Percentiles rank a stretch among this genome's conserved stretches.
phyloP scores from a whole-genome alignment of 345 rosid species.

The Angophora floribunda region DNA sequence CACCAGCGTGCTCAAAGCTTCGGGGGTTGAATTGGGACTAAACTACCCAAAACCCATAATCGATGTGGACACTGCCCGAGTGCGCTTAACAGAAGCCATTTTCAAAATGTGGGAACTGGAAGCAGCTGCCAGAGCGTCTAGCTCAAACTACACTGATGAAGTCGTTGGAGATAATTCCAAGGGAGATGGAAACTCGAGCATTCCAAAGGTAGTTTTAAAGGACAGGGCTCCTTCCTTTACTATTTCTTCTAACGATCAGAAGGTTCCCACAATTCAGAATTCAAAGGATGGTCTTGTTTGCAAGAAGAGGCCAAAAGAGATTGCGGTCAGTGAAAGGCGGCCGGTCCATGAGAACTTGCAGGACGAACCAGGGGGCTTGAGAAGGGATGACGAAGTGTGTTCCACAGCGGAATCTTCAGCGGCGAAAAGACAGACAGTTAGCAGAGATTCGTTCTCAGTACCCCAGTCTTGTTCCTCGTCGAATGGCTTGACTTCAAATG shows the following conservation, averaged over 20 bases:
- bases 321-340: conserved; percentile 12
- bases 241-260: conserved; percentile 68
- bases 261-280: conserved; percentile 44
- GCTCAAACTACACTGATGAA: conserved; percentile 33
- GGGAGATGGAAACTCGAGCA: conserved; percentile 11
- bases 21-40: conserved; percentile 63
- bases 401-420: conserved; percentile 78
- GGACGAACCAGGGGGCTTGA: conserved; percentile 13
- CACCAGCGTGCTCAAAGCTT: conserved; percentile 42
- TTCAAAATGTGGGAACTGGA: conserved; percentile 75
- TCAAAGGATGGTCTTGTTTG: conserved; percentile 6
- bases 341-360: background rate
- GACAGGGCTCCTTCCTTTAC: conserved; percentile 31
- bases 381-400: conserved; percentile 39
- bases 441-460: conserved; percentile 42
- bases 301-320: conserved; percentile 46
- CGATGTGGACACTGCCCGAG: conserved; percentile 63
- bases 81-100: conserved; percentile 52
- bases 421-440: conserved; percentile 28
- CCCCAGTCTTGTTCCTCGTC: conserved; percentile 49
- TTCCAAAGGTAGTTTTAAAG: conserved; percentile 26
- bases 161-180: conserved; percentile 62
- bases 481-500: conserved; percentile 16
- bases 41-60: conserved; percentile 70
- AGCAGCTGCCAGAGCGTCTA: conserved; percentile 36